Conservation (phyloP, 176 grass and related monocot genomes). For the Triticum turgidum region DNA sequence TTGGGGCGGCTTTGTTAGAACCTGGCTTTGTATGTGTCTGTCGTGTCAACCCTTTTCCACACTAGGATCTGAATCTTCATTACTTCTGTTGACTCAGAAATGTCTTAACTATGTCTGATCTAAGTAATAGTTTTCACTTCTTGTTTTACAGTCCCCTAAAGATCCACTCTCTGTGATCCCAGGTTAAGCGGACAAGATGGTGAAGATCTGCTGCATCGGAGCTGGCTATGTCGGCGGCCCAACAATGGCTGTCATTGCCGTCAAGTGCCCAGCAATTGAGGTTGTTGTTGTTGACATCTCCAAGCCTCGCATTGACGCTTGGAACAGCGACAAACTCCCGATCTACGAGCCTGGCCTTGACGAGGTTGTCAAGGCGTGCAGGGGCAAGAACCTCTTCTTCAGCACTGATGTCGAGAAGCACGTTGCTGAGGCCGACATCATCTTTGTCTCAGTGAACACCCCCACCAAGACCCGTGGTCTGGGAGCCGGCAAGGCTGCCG, state of each 20-base stretch:
- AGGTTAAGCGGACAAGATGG: slow-evolving; percentile 20
- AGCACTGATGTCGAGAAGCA: slow-evolving; percentile 82
- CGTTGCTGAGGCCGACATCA: slow-evolving; percentile 71
- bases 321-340: slow-evolving; percentile 78
- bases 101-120: not conserved
- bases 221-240: slow-evolving; percentile 23
- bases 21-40: not conserved
- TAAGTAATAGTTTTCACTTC: not conserved
- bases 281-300: slow-evolving; percentile 81
- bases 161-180: not conserved
- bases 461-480: slow-evolving; percentile 87
- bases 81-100: not conserved
- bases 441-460: slow-evolving; percentile 86
- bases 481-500: slow-evolving; percentile 81
- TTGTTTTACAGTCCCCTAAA: not conserved
- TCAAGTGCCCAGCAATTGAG: slow-evolving; percentile 78
- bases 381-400: slow-evolving; percentile 85
- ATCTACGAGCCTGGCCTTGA: slow-evolving; percentile 83
- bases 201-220: slow-evolving; percentile 24
- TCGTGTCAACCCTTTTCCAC: not conserved
- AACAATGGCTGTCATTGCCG: slow-evolving; percentile 80
- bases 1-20: not conserved
- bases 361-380: slow-evolving; percentile 81
- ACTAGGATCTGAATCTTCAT: not conserved
- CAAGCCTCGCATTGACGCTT: slow-evolving; percentile 63